Base-by-base conservation (phyloP, 805 yeast genomes). In the Kuraishia cidri region DNA sequence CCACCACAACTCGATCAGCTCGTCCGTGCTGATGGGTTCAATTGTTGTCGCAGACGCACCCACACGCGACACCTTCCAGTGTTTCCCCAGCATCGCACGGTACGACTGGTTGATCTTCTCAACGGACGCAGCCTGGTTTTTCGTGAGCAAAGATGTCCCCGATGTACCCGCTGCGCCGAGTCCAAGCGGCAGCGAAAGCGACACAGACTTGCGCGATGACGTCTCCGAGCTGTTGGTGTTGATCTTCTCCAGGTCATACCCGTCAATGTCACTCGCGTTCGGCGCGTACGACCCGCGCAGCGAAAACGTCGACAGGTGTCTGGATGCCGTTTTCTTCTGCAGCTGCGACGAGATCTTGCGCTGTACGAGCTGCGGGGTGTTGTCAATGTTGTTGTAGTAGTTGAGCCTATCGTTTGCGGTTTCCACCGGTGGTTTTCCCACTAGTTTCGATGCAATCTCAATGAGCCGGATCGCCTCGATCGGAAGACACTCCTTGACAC, bases 401-500 rank as follows among this genome's bases (percentile, higher is more conserved):
- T 52, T 52, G 24, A 56, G 38, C 15, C 42, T 40, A 29, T 52
- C 58, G 31, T 45, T 47, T 21, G 41, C 44, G 17, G 60, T 52
- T 45, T 65, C 75, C 20, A 63, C 58, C 23, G 76, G 69, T 4
- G 79, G 78, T 26, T 57, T 60, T 3, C 73, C 67, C 18, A 79
- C 67, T 30, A 83, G 54, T 43, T 58, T 70, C 0, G 88, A 75
- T 2, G 82, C 77, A 2, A 72, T 54, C 37, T 76, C 85, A 20
- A 81, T 60, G 37, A 83, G 53, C 37, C 58, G 65, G 54, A 73
- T 71, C 3, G 82, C 63, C 41, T 82, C 90, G 14, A 77, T 54
- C 1, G 92, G 94, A 33, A 81, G 56, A 36, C 52, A 62, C 9
- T 52, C 47, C n/a, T 72, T 62, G n/a, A 77, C 64, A 10, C 78